Percentiles rank a stretch among this genome's conserved stretches.
Evolutionary conservation across 2,329 filamentous ascomycete species (phyloP).

Genomic region (Penicillium sp.): DNA sequence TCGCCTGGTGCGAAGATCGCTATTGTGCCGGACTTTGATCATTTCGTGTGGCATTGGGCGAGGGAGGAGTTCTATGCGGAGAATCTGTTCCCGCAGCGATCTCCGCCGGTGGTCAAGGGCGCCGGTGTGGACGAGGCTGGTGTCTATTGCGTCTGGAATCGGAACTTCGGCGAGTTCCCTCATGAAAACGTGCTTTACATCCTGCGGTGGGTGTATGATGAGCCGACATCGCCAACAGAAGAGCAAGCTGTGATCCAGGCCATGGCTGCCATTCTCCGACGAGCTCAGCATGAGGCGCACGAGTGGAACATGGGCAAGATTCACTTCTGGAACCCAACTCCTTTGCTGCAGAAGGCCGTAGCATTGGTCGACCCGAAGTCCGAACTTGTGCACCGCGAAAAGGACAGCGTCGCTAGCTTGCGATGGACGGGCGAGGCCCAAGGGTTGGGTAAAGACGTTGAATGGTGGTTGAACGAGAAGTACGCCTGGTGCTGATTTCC

Average conservation of each 20-base stretch:
- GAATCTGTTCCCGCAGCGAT: slow-evolving; percentile 57
- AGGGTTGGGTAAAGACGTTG: slow-evolving; percentile 40
- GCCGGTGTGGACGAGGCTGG: slow-evolving; percentile 58
- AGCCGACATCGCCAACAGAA: slow-evolving; percentile 41
- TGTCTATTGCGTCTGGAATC: slow-evolving; percentile 45
- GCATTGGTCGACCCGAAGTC: slow-evolving; percentile 39
- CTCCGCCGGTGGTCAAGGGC: slow-evolving; percentile 64
- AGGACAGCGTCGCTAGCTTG: slow-evolving; percentile 49
- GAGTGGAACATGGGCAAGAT: slow-evolving; percentile 71
- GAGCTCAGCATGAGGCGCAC: slow-evolving; percentile 70
- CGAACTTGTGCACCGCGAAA: slow-evolving; percentile 47
- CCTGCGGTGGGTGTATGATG: slow-evolving; percentile 44
- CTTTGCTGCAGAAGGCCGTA: slow-evolving; percentile 50
- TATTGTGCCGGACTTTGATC: slow-evolving; percentile 66
- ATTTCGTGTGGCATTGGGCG: slow-evolving; percentile 74
- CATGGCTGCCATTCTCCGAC: slow-evolving; percentile 63
- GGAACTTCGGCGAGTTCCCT: slow-evolving; percentile 39
- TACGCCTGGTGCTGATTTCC: slow-evolving; percentile 50
- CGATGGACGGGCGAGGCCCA: slow-evolving; percentile 47
- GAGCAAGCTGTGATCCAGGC: slow-evolving; percentile 53
- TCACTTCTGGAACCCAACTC: slow-evolving; percentile 80
- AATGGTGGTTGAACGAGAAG: slow-evolving; percentile 52
- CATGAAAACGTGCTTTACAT: slow-evolving; percentile 45
- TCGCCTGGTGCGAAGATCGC: slow-evolving; percentile 59
- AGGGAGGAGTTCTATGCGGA: slow-evolving; percentile 77